A percentile compares a stretch with the other conserved stretches of the same genome.
Conservation (phyloP, 371 early-diverging fungal genomes). For the Amoeboaphelidium occidentale region DNA sequence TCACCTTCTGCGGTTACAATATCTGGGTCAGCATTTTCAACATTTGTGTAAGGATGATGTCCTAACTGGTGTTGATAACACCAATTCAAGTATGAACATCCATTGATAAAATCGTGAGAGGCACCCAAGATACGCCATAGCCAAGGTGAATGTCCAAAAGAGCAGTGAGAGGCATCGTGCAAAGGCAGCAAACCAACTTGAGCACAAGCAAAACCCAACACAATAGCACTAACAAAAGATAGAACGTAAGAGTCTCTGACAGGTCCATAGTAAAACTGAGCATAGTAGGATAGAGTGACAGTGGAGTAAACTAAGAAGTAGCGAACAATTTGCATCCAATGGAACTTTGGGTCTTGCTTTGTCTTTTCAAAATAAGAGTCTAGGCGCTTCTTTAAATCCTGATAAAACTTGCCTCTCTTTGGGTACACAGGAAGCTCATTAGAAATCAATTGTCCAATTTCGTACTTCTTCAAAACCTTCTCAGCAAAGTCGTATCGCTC, state of each 20-base stretch:
- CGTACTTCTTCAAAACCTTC: constrained; percentile 14
- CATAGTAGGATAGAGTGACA: constrained; percentile 15
- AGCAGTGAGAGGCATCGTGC: constrained; percentile 28
- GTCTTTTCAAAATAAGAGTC: constrained; percentile 6
- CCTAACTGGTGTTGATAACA: constrained; percentile 30
- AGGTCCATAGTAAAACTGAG: constrained; percentile 14
- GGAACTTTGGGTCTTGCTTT: constrained; percentile 4
- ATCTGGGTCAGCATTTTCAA: constrained; percentile 28
- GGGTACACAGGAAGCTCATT: constrained; percentile 27
- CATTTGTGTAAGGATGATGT: constrained; percentile 31
- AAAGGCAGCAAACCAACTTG: constrained; percentile 19
- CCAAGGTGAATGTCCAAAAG: constrained; percentile 22
- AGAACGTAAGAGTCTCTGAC: constrained; percentile 13
- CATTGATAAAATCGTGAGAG: constrained; percentile 30
- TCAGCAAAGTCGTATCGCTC: constrained; percentile 6
- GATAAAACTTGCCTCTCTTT: constrained; percentile 17
- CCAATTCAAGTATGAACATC: constrained; percentile 16
- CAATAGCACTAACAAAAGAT: constrained; percentile 14
- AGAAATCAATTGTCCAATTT: constrained; percentile 12
- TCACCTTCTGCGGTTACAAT: constrained; percentile 20
- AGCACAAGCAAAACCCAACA: constrained; percentile 22
- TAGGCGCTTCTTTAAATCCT: constrained; percentile 10
- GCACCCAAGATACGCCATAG: constrained; percentile 25
- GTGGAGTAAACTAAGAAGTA: constrained; percentile 16
- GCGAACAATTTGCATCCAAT: constrained; percentile 14